Evolutionary conservation across 2,329 filamentous ascomycete species (phyloP), one percentile per base, ranked within the genome.

Genomic region (Botryotinia globosa): DNA sequence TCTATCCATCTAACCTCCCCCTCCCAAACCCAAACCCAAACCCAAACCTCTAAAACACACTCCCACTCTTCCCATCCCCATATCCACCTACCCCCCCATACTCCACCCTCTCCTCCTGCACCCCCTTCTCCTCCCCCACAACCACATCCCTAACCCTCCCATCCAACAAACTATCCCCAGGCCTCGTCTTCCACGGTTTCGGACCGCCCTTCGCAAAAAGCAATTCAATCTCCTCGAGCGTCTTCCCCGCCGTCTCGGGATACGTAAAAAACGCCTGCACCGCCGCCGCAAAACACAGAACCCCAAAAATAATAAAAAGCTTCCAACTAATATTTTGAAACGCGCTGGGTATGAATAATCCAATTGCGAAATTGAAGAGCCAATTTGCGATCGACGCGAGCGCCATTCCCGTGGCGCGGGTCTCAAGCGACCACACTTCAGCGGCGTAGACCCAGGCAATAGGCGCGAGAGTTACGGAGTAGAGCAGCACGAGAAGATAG

Each of bases 401-500:
- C 34, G 85, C 85, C 83, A 90, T 89, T 32, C 88, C 88, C 3
- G 84, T 87, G 4, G 88, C 88, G 48, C 89, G 85, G 0, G 87
- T 88, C 73, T 88, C 87, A 3, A 90, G 83, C 0, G 87, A 88
- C 86, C 87, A 90, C 3, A 90, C 86, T 80, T 92, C 90, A 25
- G 88, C 87, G 0, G 87, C 87, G 76, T 92, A 91, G 62, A 91
- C 85, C 89, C 89, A 91, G 71, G 86, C 87, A 4, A 90, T 87
- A 0, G 89, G 88, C 0, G 88, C 89, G 29, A 89, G 84, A 0
- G 88, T 91, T n/a, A 90, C 82, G 1, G 87, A 86, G 78, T 91
- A 91, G 75, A 89, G 83, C 76, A 90, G 85, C 77, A 90, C 87
- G 73, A 91, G 85, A 25, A 91, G 83, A 79, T 90, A 91, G 67